Evolutionary conservation across 2,329 filamentous ascomycete genomes (phyloP).

Genomic region (Septoria petroselini): DNA sequence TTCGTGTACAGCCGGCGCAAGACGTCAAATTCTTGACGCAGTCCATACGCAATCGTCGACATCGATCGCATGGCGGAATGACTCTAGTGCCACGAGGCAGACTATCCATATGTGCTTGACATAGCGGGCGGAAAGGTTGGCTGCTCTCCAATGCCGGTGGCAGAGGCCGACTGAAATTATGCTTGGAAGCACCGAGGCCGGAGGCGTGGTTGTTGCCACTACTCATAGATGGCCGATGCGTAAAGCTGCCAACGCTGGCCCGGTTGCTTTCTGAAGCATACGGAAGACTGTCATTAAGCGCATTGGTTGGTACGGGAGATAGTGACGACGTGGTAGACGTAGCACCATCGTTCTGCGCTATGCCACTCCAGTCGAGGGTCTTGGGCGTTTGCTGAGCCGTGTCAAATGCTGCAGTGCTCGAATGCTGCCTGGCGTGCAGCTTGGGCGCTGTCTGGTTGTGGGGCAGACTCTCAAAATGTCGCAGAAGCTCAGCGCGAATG

Average conservation of each 20-base stretch:
- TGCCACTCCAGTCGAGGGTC: slow-evolving; percentile 3
- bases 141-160: slow-evolving; percentile 38
- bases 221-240: slow-evolving; percentile 31
- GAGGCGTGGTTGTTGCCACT: slow-evolving; percentile 20
- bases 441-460: slow-evolving; percentile 45
- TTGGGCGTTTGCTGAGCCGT: slow-evolving; percentile 4
- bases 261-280: slow-evolving; percentile 23
- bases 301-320: slow-evolving; percentile 32
- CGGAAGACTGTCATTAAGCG: slow-evolving; percentile 28
- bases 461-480: slow-evolving; percentile 60
- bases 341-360: slow-evolving; percentile 18
- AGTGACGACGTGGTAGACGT: slow-evolving; percentile 33
- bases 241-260: slow-evolving; percentile 5
- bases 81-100: slow-evolving; percentile 71
- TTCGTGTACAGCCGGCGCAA: slow-evolving; percentile 83
- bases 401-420: slow-evolving; percentile 16
- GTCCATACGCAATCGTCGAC: slow-evolving; percentile 72
- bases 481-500: slow-evolving; percentile 59
- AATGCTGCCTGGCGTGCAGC: slow-evolving; percentile 29
- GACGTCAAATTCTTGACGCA: slow-evolving; percentile 84
- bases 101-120: slow-evolving; percentile 65
- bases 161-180: slow-evolving; percentile 40
- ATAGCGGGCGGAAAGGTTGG: slow-evolving; percentile 39
- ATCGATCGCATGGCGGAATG: slow-evolving; percentile 79
- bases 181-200: slow-evolving; percentile 31